Evolutionary conservation across 2,329 filamentous ascomycete species (phyloP).

Genomic region (Trichoderma atrobrunneum): DNA sequence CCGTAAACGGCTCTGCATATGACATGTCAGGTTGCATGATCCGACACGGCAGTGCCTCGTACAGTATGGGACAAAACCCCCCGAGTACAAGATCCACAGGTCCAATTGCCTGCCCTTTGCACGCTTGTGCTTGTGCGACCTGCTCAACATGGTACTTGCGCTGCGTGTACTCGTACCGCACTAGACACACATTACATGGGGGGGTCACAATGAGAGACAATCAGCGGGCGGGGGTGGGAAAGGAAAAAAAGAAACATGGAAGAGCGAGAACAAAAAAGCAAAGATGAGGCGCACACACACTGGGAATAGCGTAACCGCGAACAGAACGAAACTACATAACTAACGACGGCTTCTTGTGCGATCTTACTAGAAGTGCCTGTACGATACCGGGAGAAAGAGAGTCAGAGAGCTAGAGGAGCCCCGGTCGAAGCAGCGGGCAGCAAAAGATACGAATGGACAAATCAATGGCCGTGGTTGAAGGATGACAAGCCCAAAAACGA

Average conservation of each 20-base stretch:
- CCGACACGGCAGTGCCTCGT: constrained; percentile 15
- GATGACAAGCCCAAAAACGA: constrained; percentile 4
- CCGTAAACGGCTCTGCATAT: constrained; percentile 13
- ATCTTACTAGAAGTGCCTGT: not conserved
- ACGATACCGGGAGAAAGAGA: not conserved
- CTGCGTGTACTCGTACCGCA: not conserved
- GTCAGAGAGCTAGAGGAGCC: not conserved
- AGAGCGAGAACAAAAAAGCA: not conserved
- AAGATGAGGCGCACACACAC: not conserved
- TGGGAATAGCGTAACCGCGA: not conserved
- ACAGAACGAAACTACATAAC: not conserved
- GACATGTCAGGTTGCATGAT: constrained; percentile 19
- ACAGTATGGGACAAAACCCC: not conserved
- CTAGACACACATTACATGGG: not conserved
- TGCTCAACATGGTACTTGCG: not conserved
- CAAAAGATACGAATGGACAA: not conserved
- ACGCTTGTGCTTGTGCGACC: not conserved
- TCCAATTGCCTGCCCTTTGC: not conserved
- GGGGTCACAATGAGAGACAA: not conserved
- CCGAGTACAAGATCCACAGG: not conserved
- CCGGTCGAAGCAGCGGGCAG: not conserved
- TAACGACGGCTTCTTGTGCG: not conserved
- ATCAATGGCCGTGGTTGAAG: not conserved
- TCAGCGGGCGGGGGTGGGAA: not conserved
- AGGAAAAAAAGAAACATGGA: not conserved